These are phyloP conservation scores for Colletotrichum orchidophilum DNA, from an alignment of 2,329 filamentous ascomycete genomes.

Conservation along the genomic window DNA sequence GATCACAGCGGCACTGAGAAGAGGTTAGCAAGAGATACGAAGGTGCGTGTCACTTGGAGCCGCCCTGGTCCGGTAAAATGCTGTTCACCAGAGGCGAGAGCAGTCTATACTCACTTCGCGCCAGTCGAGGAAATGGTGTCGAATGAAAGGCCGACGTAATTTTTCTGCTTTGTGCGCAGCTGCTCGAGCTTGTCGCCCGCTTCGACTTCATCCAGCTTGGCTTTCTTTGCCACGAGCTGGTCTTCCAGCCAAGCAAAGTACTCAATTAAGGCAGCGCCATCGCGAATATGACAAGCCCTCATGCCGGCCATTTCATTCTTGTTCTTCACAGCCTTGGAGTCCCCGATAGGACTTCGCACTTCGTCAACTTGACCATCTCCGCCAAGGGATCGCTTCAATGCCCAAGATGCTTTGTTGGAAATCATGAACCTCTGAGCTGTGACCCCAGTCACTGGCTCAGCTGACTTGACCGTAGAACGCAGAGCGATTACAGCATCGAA, in stretches of 20 bases:
- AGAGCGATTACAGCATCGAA: conserved; percentile 80
- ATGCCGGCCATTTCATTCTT: conserved; percentile 89
- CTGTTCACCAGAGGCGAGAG: background rate
- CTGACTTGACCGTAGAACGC: conserved; percentile 35
- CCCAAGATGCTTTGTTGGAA: conserved; percentile 93
- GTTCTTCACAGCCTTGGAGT: conserved; percentile 96
- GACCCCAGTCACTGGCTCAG: conserved; percentile 37
- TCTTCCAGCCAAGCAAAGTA: conserved; percentile 98
- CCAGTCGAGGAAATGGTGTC: conserved; percentile 96
- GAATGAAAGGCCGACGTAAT: conserved; percentile 92
- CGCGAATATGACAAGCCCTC: conserved; percentile 91
- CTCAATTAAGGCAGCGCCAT: conserved; percentile 88
- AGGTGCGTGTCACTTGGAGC: background rate
- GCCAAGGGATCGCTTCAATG: conserved; percentile 84
- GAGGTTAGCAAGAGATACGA: background rate
- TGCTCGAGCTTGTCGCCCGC: conserved; percentile 92
- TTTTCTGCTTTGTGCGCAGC: conserved; percentile 71
- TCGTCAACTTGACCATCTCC: conserved; percentile 89
- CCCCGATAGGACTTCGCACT: conserved; percentile 83
- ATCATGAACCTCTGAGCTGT: conserved; percentile 76
- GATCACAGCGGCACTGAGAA: conserved; percentile 81
- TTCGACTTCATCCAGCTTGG: conserved; percentile 83
- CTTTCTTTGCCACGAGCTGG: conserved; percentile 79
- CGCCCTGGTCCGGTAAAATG: background rate
- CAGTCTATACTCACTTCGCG: conserved; percentile 64